phyloP scores from a whole-genome alignment of 148 eudicot species.

The Salicornia ramosissima region DNA sequence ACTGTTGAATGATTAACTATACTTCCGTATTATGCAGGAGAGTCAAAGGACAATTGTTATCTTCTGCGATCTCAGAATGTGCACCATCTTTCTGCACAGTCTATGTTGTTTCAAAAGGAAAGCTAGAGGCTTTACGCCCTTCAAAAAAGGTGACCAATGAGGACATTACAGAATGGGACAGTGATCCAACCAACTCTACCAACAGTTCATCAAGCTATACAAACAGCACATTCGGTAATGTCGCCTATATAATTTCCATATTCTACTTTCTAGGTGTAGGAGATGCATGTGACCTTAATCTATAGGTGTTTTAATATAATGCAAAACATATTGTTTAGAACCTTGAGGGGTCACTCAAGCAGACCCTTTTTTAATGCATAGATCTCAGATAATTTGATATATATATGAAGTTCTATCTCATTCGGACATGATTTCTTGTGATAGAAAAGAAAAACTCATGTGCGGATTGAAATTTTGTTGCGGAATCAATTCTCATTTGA shows the following conservation, averaged over 20 bases:
- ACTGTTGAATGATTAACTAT: not conserved
- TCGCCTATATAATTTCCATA: not conserved
- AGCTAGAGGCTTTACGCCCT: conserved; percentile 66
- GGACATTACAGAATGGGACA: conserved; percentile 35
- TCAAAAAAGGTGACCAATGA: conserved; percentile 42
- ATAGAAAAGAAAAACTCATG: not conserved
- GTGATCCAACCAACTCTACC: conserved; percentile 44
- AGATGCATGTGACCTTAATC: not conserved
- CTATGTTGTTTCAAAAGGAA: conserved; percentile 79
- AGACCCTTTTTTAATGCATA: not conserved
- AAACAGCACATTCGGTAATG: conserved; percentile 45
- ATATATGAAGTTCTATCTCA: not conserved
- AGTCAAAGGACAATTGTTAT: conserved; percentile 46
- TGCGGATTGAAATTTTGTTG: not conserved
- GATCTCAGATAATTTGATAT: not conserved
- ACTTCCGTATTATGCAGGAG: conserved; percentile 29
- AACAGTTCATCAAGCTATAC: conserved; percentile 45
- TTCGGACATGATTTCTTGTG: not conserved
- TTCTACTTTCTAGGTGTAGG: not conserved
- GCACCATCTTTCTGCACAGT: conserved; percentile 74
- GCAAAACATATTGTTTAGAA: too few species aligned
- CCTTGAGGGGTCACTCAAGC: not conserved
- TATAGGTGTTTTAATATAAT: too few species aligned
- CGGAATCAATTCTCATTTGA: not conserved
- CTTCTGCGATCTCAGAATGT: conserved; percentile 57